phyloP scores from a whole-genome alignment of 2,329 filamentous ascomycete genomes.

The Neonectria neomacrospora region DNA sequence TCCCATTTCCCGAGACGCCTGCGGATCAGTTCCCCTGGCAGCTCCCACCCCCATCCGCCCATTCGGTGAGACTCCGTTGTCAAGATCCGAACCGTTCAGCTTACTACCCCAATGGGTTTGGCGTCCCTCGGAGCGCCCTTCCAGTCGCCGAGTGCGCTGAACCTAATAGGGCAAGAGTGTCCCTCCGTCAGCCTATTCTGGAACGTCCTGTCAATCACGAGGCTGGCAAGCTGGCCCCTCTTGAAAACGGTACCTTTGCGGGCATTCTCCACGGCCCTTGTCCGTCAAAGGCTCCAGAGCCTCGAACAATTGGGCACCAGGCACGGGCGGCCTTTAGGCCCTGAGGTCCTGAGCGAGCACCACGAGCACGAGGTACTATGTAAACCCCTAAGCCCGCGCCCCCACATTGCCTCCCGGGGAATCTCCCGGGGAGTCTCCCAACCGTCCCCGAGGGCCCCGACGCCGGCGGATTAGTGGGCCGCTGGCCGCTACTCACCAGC shows the following conservation, averaged over 20 bases:
- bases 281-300: constrained; percentile 19
- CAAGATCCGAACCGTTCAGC: constrained; percentile 38
- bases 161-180: constrained; percentile 25
- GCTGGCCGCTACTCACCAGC: constrained; percentile 39
- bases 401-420: constrained; percentile 31
- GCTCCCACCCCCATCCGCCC: constrained; percentile 15
- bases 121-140: constrained; percentile 16
- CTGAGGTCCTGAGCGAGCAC: constrained; percentile 1
- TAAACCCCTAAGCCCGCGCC: constrained; percentile 16
- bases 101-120: constrained; percentile 26
- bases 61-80: constrained; percentile 24
- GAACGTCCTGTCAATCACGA: constrained; percentile 40
- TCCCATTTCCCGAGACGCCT: constrained; percentile 32
- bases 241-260: constrained; percentile 35
- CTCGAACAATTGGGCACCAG: constrained; percentile 19
- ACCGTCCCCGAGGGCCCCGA: constrained; percentile 29
- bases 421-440: constrained; percentile 27
- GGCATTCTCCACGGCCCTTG: constrained; percentile 17
- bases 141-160: constrained; percentile 12
- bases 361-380: constrained; percentile 19
- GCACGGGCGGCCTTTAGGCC: constrained; percentile 4
- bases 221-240: constrained; percentile 16
- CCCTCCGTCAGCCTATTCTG: constrained; percentile 33
- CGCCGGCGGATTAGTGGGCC: constrained; percentile 40
- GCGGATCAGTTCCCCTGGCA: constrained; percentile 23